phyloP scores from a whole-genome alignment of 495 filamentous ascomycete genomes.

The Barbatosphaeria neglecta region DNA sequence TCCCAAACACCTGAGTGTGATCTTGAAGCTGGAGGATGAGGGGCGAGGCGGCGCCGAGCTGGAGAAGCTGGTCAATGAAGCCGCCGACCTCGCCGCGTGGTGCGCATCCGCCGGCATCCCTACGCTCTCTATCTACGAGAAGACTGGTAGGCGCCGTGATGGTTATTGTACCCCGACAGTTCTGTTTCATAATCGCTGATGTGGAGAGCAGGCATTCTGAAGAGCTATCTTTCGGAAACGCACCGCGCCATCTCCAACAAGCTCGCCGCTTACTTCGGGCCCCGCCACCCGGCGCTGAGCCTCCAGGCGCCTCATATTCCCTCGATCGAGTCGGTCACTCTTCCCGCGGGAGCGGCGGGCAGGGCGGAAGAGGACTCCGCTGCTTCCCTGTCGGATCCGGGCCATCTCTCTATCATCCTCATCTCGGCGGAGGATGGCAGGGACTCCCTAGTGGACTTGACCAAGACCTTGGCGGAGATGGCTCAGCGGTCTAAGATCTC shows the following conservation, averaged over 20 bases:
- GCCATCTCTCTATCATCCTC: constrained; percentile 67
- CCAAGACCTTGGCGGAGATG: constrained; percentile 91
- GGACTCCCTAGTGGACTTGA: constrained; percentile 87
- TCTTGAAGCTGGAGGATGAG: constrained; percentile 63
- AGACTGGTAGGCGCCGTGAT: constrained; percentile 74
- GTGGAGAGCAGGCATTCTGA: constrained; percentile 56
- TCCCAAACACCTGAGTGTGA: constrained; percentile 78
- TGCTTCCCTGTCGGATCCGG: constrained; percentile 7
- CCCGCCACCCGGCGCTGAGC: constrained; percentile 49
- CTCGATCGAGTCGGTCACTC: constrained; percentile 34
- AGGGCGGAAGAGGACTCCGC: too few species aligned
- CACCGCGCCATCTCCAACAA: constrained; percentile 62
- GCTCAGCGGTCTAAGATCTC: constrained; percentile 75
- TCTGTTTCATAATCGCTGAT: too few species aligned
- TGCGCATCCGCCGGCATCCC: constrained; percentile 77
- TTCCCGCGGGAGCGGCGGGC: constrained; percentile 8
- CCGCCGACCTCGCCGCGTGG: constrained; percentile 84
- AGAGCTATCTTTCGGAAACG: constrained; percentile 67
- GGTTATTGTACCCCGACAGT: too few species aligned
- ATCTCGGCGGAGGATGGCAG: constrained; percentile 81
- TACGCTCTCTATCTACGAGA: constrained; percentile 80
- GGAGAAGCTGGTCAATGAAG: constrained; percentile 77
- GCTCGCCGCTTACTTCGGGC: constrained; percentile 74
- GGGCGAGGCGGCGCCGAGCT: constrained; percentile 54
- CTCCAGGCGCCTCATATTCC: constrained; percentile 67